These are phyloP conservation scores for Thymus quinquecostatus DNA, from an alignment of 257 asterid species.

Conservation along the genomic window DNA sequence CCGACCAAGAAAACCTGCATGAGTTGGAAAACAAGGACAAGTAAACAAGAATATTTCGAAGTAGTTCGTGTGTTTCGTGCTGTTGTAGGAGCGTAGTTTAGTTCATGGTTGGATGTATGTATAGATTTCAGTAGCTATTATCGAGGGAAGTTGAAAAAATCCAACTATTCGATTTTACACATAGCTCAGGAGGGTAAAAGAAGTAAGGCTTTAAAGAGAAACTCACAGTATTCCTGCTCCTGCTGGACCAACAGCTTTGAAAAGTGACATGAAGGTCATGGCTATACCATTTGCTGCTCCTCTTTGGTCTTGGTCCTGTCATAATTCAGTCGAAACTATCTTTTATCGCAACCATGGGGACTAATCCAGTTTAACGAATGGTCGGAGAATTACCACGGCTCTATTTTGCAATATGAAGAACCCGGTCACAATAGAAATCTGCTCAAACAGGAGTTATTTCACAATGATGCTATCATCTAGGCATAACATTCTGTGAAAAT, in stretches of 20 bases:
- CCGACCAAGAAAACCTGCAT: slow-evolving; percentile 83
- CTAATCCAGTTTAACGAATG: no score
- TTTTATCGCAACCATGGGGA: no score
- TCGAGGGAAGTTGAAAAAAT: background rate
- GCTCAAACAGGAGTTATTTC: slow-evolving; percentile 37
- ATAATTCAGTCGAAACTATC: background rate
- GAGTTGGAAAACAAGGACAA: slow-evolving; percentile 11
- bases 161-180: background rate
- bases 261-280: slow-evolving; percentile 73
- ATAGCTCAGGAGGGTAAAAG: background rate
- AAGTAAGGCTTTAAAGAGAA: background rate
- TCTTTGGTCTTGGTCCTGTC: slow-evolving; percentile 78
- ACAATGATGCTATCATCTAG: no score
- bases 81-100: no score
- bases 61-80: no score
- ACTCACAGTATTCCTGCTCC: slow-evolving; percentile 78
- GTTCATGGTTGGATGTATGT: no score
- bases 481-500: no score
- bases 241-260: slow-evolving; percentile 78
- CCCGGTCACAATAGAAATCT: slow-evolving; percentile 78
- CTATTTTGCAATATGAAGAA: slow-evolving; percentile 74
- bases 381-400: slow-evolving; percentile 65
- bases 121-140: background rate
- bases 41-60: no score
- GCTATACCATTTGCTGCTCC: slow-evolving; percentile 92